phyloP scores from a whole-genome alignment of 495 filamentous ascomycete species.

The Daldinia bambusicola region DNA sequence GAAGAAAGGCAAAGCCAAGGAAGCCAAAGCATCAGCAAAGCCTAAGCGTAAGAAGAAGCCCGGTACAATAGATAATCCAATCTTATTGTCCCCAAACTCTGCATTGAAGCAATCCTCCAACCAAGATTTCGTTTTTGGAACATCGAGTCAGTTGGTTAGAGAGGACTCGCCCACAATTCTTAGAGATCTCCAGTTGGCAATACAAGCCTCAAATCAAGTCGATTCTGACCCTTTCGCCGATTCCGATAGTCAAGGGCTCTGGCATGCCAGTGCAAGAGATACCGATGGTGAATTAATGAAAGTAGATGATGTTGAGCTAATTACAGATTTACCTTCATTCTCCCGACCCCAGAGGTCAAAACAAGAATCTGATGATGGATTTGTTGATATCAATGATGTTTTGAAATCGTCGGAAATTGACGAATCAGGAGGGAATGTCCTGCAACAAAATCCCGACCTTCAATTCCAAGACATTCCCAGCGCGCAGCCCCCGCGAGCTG shows the following conservation, averaged over 20 bases:
- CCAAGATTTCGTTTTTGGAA: constrained; percentile 91
- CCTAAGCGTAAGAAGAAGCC: constrained; percentile 58
- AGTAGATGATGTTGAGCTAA: constrained; percentile 66
- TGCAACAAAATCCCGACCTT: constrained; percentile 19
- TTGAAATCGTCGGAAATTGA: constrained; percentile 35
- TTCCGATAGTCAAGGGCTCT: constrained; percentile 58
- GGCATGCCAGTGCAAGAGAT: constrained; percentile 75
- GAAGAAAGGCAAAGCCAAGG: constrained; percentile 50
- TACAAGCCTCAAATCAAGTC: constrained; percentile 66
- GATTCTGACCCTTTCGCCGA: constrained; percentile 55
- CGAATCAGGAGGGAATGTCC: constrained; percentile 4
- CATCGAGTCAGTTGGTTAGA: constrained; percentile 85
- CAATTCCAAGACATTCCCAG: constrained; percentile 15
- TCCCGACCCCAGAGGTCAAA: background rate
- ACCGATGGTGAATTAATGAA: constrained; percentile 68
- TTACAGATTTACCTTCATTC: constrained; percentile 45
- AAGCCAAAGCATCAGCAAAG: constrained; percentile 46
- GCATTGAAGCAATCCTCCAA: constrained; percentile 73
- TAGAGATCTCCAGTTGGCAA: constrained; percentile 74
- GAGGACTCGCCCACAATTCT: constrained; percentile 77
- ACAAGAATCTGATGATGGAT: constrained; percentile 30
- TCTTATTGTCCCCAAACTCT: constrained; percentile 76
- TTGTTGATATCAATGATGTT: constrained; percentile 55
- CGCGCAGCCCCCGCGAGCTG: constrained; percentile 36
- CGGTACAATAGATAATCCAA: constrained; percentile 53